Conservation (phyloP, 768 basidiomycete genomes). For the Tremella fuciformis region DNA sequence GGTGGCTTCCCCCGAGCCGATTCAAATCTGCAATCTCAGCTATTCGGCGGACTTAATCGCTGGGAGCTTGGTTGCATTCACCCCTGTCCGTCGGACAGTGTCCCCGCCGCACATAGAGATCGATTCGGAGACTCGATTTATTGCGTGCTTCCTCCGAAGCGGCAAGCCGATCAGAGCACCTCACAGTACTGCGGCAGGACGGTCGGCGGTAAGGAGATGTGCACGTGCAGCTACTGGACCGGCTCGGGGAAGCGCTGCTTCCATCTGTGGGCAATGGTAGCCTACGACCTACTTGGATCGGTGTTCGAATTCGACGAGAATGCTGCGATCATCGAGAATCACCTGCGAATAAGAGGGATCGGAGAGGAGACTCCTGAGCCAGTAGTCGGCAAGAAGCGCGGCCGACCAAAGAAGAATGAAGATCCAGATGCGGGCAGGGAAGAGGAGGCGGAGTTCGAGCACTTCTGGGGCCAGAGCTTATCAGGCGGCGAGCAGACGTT, state of each 20-base stretch:
- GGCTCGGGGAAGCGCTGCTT: neutral
- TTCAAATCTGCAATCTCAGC: neutral
- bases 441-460: too few relatives aligned
- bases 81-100: neutral
- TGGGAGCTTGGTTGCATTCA: slow-evolving; percentile 14
- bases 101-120: neutral
- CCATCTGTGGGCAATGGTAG: slow-evolving; percentile 5
- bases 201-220: slow-evolving; percentile 1
- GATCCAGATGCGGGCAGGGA: too few relatives aligned
- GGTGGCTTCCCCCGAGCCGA: neutral
- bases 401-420: too few relatives aligned
- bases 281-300: slow-evolving; percentile 13
- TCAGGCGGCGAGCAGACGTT: too few relatives aligned
- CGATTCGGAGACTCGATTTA: neutral
- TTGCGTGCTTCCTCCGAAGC: neutral
- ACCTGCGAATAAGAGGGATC: too few relatives aligned
- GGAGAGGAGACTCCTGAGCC: slow-evolving; percentile 2
- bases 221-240: slow-evolving; percentile 4
- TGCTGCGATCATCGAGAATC: neutral
- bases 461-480: too few relatives aligned
- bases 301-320: slow-evolving; percentile 10
- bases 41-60: slow-evolving; percentile 5
- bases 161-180: neutral
- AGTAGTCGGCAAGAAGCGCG: too few relatives aligned
- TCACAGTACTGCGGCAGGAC: slow-evolving; percentile 8